Percentiles rank a stretch among this genome's conserved stretches.
phyloP scores from a whole-genome alignment of 192 early-diverging fungal species.

The Umbelopsis vinacea region DNA sequence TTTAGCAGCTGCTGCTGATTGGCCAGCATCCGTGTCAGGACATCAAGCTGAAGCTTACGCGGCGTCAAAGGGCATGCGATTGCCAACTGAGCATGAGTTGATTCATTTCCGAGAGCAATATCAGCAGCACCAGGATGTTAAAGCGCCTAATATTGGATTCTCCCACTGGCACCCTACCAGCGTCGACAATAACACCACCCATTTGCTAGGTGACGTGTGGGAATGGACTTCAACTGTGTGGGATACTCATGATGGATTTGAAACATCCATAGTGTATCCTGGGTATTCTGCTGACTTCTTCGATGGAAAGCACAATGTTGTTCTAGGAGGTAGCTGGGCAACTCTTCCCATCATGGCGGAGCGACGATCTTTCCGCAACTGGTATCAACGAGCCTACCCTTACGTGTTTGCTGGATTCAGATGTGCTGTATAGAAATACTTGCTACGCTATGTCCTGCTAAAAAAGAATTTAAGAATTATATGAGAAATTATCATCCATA shows the following conservation, averaged over 20 bases:
- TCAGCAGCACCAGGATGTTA: conserved; percentile 37
- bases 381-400: conserved; percentile 88
- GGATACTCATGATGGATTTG: conserved; percentile 63
- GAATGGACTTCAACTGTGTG: conserved; percentile 82
- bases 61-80: conserved; percentile 51
- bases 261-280: conserved; percentile 72
- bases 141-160: conserved; percentile 72
- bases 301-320: conserved; percentile 82
- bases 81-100: conserved; percentile 83
- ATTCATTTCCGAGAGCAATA: conserved; percentile 39
- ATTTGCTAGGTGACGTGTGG: conserved; percentile 69
- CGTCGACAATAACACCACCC: conserved; percentile 39
- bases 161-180: conserved; percentile 63
- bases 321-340: conserved; percentile 87
- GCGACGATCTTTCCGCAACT: conserved; percentile 81
- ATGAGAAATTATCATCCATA: too few relatives aligned
- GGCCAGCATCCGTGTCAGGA: conserved; percentile 76
- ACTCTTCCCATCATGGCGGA: conserved; percentile 78
- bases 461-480: too few relatives aligned
- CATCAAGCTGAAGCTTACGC: conserved; percentile 77
- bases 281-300: conserved; percentile 94
- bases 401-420: conserved; percentile 85
- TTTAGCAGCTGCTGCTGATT: conserved; percentile 52
- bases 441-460: not conserved
- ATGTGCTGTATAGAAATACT: conserved; percentile 36